Evolutionary conservation across 495 filamentous ascomycete genomes (phyloP).

Genomic region (Copromyces sp.): DNA sequence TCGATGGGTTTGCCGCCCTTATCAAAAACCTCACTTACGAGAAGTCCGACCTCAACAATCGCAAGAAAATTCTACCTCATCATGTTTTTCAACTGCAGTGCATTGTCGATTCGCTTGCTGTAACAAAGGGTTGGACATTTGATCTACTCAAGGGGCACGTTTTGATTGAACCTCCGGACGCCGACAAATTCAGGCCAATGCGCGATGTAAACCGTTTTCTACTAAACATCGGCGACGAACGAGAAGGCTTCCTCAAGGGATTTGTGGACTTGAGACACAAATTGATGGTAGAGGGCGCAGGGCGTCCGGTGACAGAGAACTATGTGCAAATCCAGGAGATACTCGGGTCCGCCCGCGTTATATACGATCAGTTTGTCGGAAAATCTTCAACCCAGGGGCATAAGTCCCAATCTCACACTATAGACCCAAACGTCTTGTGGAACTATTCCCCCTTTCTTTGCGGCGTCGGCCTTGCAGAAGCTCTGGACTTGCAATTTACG

Average conservation of each 20-base stretch:
- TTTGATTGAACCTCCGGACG: slow-evolving; percentile 14
- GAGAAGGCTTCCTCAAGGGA: neutral
- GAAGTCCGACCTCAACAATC: slow-evolving; percentile 28
- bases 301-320: slow-evolving; percentile 1
- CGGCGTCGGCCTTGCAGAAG: slow-evolving; percentile 34
- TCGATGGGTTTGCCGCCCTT: slow-evolving; percentile 29
- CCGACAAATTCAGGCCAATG: slow-evolving; percentile 23
- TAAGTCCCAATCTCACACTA: slow-evolving; percentile 29
- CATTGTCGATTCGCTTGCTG: slow-evolving; percentile 34
- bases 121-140: slow-evolving; percentile 32
- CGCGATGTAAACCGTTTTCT: slow-evolving; percentile 38
- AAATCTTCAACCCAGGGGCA: neutral
- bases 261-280: neutral
- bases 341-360: neutral
- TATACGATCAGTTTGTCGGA: neutral
- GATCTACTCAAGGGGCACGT: slow-evolving; percentile 22
- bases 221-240: slow-evolving; percentile 8
- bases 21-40: slow-evolving; percentile 33
- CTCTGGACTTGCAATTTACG: slow-evolving; percentile 25
- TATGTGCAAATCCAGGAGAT: slow-evolving; percentile 14
- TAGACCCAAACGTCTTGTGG: slow-evolving; percentile 38
- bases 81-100: slow-evolving; percentile 39
- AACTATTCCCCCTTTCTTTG: slow-evolving; percentile 43
- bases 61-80: slow-evolving; percentile 30
- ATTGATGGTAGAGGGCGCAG: neutral